A percentile compares a stretch with the other conserved stretches of the same genome.
phyloP scores from a whole-genome alignment of 805 yeast genomes.

The Candida michaelii region DNA sequence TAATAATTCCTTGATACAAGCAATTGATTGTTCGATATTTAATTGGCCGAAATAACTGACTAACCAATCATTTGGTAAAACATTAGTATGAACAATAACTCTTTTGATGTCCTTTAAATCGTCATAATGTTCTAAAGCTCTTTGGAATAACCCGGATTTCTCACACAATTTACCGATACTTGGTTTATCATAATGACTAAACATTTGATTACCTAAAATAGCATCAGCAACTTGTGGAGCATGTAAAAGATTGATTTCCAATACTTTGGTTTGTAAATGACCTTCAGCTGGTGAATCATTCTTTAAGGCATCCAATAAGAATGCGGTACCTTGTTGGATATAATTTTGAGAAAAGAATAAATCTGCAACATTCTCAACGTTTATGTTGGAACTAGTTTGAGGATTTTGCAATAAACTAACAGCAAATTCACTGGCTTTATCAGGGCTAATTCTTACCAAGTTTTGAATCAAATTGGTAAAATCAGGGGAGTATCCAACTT shows the following conservation, averaged over 20 bases:
- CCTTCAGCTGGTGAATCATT: slow-evolving; percentile 93
- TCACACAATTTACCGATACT: slow-evolving; percentile 91
- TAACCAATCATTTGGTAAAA: slow-evolving; percentile 90
- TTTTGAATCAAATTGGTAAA: slow-evolving; percentile 86
- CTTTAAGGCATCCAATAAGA: slow-evolving; percentile 91
- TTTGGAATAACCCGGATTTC: slow-evolving; percentile 91
- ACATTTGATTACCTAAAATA: slow-evolving; percentile 91
- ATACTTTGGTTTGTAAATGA: slow-evolving; percentile 88
- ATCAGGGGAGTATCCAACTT: slow-evolving; percentile 86
- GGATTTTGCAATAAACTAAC: slow-evolving; percentile 70
- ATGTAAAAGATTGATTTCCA: slow-evolving; percentile 88
- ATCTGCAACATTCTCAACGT: slow-evolving; percentile 86
- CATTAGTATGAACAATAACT: slow-evolving; percentile 83
- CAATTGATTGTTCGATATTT: slow-evolving; percentile 89
- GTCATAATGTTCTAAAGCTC: slow-evolving; percentile 94
- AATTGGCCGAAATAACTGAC: slow-evolving; percentile 89
- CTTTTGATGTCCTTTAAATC: slow-evolving; percentile 95
- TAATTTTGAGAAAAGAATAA: slow-evolving; percentile 91
- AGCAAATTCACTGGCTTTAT: slow-evolving; percentile 96
- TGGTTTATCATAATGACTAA: slow-evolving; percentile 91
- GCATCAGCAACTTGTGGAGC: slow-evolving; percentile 99
- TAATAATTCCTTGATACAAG: slow-evolving; percentile 84
- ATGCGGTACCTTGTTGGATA: slow-evolving; percentile 97
- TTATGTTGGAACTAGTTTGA: slow-evolving; percentile 49
- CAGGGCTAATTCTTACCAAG: slow-evolving; percentile 91